Evolutionary conservation across 192 early-diverging fungal species (phyloP), one percentile per base, ranked within the genome.

Genomic region (Umbelopsis isabellina): DNA sequence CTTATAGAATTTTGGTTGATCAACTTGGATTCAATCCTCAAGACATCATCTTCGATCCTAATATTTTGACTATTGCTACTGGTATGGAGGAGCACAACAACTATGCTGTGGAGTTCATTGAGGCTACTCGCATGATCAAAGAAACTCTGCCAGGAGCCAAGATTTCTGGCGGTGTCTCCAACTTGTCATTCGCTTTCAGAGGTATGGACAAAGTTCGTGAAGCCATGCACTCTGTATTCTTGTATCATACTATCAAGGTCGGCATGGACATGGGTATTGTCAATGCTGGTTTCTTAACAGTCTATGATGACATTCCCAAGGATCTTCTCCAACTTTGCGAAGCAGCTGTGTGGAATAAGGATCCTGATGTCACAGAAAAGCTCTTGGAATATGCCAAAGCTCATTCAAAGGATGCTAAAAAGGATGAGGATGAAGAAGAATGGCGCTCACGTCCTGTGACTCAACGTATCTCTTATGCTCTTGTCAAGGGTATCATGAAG

Each of bases 231-330:
- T 91, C 89, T 66, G 96, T 98, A 9, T 98, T 98, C 75, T 79
- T 96, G 73, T 95, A 88, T 82, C 93, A 95, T 71, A 80, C 91
- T 25, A 91, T 90, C 74, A 84, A 90, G 71, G 90, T 81, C 30
- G 94, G 95, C 16, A 92, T 98, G 92, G 96, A 96, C 81, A 97
- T 98, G 96, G 96, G 96, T 73, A 98, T 98, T 70, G 96, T 98
- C 73, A 97, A 97, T 76, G 94, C 96, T 7, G 96, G 95, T 67
- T 94, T 94, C 86, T 84, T 97, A 82, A 94, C 95, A 46, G 95
- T 96, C 65, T 97, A 98, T 71, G 94, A 95, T 75, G 95, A 98
- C 46, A 95, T 98, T 66, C 94, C 94, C 67, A 94, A 95, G 80
- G 95, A 98, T 82, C 82, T 98, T 25, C 77, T 97, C 41, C 79